Base-by-base conservation (phyloP, 768 basidiomycete genomes). In the Inosperma sp. region DNA sequence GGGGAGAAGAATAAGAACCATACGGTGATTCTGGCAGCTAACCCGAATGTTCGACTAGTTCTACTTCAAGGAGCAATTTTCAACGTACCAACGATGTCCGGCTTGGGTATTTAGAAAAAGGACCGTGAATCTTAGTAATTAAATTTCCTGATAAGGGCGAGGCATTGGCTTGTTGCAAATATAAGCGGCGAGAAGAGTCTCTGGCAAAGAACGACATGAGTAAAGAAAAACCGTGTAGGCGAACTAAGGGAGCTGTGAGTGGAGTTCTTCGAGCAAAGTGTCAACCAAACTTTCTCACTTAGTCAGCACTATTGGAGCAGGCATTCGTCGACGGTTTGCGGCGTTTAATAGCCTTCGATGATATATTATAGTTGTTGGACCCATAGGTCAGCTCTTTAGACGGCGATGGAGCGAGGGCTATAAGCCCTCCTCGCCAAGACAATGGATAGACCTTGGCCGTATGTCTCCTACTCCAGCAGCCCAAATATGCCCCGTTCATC, bases 71-170 rank as follows among this genome's bases (percentile, higher is more conserved):
- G 16, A 37, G 5, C 17, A 7, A 5, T 22, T 2, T 17, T 12
- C 25, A 41, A 65, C 74, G 37, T 36, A 83, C 78, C 56, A 77
- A 51, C 7, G 77, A 73, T 48, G 50, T 56, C 34, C 61, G 61
- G 51, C 79, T 82, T 16, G 71, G 51, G 13, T 39, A 36, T 10
- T 35, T 45, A 23, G 27, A 46, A 26, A 12, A 41, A 31, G 31
- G 37, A 40, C 35, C 56, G 27, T 51, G 49, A 13, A 42, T 37
- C 46, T 52, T 56, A 26, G 16, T 30, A 29, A 30, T 35, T 41
- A 83, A 77, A 60, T 72, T 79, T 26, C 77, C 66, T 6, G 78
- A 76, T 4, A 82, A 83, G 5, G 74, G 72, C 9, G 79, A 71
- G 53, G 69, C 65, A 52, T 66, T 65, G 40, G 64, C 60, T 17